These are phyloP conservation scores for Zizania latifolia DNA, from an alignment of 176 grass and related monocot genomes.

Conservation along the genomic window DNA sequence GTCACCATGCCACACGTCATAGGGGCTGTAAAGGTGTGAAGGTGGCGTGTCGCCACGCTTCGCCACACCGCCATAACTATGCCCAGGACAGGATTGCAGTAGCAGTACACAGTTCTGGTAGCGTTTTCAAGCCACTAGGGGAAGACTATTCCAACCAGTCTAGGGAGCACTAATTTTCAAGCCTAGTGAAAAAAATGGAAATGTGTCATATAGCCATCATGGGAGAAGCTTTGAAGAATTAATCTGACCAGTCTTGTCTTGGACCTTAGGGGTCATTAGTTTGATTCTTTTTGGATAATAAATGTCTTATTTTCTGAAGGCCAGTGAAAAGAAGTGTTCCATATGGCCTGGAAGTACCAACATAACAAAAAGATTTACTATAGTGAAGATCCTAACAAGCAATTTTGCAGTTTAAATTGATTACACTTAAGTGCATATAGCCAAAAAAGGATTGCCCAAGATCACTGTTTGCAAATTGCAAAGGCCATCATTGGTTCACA, in stretches of 20 bases:
- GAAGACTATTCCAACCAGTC: not conserved
- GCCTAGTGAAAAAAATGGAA: not conserved
- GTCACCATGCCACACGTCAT: too few relatives aligned
- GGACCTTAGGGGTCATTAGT: too few relatives aligned
- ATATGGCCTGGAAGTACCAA: not conserved
- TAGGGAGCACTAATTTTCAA: not conserved
- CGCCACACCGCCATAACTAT: too few relatives aligned
- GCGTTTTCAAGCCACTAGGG: not conserved
- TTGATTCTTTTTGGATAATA: too few relatives aligned
- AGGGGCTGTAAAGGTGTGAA: too few relatives aligned
- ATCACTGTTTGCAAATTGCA: not conserved
- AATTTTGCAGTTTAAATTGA: not conserved
- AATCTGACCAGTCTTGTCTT: too few relatives aligned
- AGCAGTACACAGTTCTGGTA: not conserved
- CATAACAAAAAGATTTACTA: not conserved
- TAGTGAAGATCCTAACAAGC: not conserved
- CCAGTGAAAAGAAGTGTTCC: not conserved
- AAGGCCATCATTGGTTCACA: not conserved
- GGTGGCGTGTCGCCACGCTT: too few relatives aligned
- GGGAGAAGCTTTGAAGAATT: not conserved
- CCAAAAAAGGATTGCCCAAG: not conserved
- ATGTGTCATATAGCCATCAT: not conserved
- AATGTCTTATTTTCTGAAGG: too few relatives aligned
- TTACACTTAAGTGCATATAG: not conserved
- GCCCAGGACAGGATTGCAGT: not conserved